Percentiles rank a stretch among this genome's conserved stretches.
Conservation (phyloP, 2,329 filamentous ascomycete genomes). For the Exophiala spinifera region DNA sequence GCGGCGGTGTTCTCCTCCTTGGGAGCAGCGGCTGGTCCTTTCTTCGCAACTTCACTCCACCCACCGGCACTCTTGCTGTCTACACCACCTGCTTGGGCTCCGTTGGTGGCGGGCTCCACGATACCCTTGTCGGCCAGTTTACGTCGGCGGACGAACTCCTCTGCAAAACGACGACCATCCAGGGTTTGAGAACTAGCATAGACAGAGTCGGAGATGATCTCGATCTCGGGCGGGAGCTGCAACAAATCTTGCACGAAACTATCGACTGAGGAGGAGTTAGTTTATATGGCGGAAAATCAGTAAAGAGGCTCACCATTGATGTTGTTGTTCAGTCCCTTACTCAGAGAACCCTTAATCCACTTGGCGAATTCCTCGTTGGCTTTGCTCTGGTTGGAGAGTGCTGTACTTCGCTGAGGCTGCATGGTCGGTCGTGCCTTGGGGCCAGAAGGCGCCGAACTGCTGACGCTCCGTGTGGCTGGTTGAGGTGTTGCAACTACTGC, state of each 20-base stretch:
- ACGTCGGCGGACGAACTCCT: conserved; percentile 90
- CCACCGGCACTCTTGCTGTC: conserved; percentile 59
- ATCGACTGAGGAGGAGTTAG: conserved; percentile 56
- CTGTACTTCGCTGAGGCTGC: conserved; percentile 46
- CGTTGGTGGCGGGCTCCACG: conserved; percentile 61
- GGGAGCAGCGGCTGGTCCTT: conserved; percentile 57
- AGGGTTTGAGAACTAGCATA: conserved; percentile 85
- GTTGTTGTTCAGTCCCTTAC: conserved; percentile 66
- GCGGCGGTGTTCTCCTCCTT: conserved; percentile 47
- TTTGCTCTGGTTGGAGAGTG: conserved; percentile 48
- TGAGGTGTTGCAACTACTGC: conserved; percentile 48
- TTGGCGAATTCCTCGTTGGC: conserved; percentile 92
- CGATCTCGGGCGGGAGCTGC: conserved; percentile 70
- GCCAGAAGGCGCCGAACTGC: conserved; percentile 38
- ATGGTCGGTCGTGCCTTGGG: conserved; percentile 55
- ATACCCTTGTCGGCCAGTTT: conserved; percentile 91
- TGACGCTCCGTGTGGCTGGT: conserved; percentile 47
- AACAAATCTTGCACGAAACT: conserved; percentile 75
- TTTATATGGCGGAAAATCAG: not conserved
- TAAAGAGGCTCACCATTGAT: conserved; percentile 58
- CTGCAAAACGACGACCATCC: conserved; percentile 87
- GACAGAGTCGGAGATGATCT: conserved; percentile 84
- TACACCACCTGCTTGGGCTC: conserved; percentile 39
- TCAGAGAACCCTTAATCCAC: conserved; percentile 79
- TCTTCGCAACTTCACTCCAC: conserved; percentile 98